Base-by-base conservation (phyloP, 495 filamentous ascomycete genomes). In the Penicillium silybi region DNA sequence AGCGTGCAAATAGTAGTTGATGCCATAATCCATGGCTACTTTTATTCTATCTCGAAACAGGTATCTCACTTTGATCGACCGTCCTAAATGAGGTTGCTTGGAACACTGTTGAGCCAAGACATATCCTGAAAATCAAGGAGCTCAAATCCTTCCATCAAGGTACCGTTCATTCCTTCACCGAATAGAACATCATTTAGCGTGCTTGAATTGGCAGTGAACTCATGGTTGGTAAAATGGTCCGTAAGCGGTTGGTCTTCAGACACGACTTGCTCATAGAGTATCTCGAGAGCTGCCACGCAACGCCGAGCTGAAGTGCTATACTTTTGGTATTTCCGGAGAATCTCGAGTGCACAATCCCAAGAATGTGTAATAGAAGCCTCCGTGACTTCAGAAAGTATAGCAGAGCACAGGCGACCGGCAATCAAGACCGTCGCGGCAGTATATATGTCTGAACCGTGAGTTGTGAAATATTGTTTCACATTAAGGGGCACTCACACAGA, bases 101-200 rank as follows among this genome's bases (percentile, higher is more conserved):
- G 67, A 10, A 72, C 69, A 26, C 69, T 72, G 20, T 72, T 68
- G 3, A 72, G 38, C 69, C 69, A 72, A 15, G 67, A 70, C 67
- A 72, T 72, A 44, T 72, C 67, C 40, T 68, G 66, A 35, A 72
- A 68, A 29, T 72, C 69, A 1, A 61, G 56, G 2, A 68, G 35
- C 20, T 72, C 69, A 46, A 70, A 62, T 0, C 50, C 47, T 20
- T 70, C 67, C n/a, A 72, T 29, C 7, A 69, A 48, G n/a, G 54
- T 53, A 0, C 61, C 49, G 54, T 64, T 62, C 37, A 69, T 58
- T 4, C 61, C 63, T 41, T 68, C 68, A 15, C 64, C 68, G 15
- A 69, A 53, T 0, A 66, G 61, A 10, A 66, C 48, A 18, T 71
- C 66, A 26, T 61, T 56, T 6, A 64, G 16, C n/a, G 41, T 35